A percentile compares a stretch with the other conserved stretches of the same genome.
Evolutionary conservation across 345 rosid genomes (phyloP).

Genomic region (Kernera saxatilis): DNA sequence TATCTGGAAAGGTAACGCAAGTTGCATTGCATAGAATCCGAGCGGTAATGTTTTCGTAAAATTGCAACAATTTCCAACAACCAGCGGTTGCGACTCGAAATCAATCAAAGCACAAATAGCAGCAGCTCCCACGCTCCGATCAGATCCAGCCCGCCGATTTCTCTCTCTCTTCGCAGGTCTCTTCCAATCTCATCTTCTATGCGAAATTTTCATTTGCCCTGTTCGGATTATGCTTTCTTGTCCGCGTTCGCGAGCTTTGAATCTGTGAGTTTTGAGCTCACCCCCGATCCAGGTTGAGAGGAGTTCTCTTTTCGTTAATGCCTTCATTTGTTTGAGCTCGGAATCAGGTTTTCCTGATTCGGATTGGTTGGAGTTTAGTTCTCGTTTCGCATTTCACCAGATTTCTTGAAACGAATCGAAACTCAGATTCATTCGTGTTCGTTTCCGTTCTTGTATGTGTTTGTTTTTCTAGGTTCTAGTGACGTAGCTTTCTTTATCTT

Average conservation of each 20-base stretch:
- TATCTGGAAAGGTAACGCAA: conserved; percentile 10
- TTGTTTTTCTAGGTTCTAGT: neutral
- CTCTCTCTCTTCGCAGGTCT: neutral
- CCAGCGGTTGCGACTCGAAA: conserved; percentile 7
- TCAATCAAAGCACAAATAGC: neutral
- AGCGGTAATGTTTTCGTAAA: conserved; percentile 17
- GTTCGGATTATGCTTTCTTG: neutral
- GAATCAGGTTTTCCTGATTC: neutral
- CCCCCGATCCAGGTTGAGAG: conserved; percentile 1
- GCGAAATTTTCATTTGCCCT: neutral
- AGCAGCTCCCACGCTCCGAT: conserved; percentile 3
- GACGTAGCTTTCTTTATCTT: neutral
- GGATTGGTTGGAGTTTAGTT: neutral
- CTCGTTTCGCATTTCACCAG: conserved; percentile 1
- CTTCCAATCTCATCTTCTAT: neutral
- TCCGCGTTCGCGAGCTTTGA: neutral
- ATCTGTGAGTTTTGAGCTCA: conserved; percentile 17
- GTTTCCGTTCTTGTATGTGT: conserved; percentile 1
- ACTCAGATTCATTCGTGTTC: conserved; percentile 12
- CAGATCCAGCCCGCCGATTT: conserved; percentile 6
- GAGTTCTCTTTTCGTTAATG: neutral
- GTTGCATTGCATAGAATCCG: conserved; percentile 14
- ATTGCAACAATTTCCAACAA: conserved; percentile 24
- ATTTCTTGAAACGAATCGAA: neutral
- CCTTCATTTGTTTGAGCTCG: neutral